phyloP scores from a whole-genome alignment of 108 stramenopile genomes.

The Stephanodiscus triporus region DNA sequence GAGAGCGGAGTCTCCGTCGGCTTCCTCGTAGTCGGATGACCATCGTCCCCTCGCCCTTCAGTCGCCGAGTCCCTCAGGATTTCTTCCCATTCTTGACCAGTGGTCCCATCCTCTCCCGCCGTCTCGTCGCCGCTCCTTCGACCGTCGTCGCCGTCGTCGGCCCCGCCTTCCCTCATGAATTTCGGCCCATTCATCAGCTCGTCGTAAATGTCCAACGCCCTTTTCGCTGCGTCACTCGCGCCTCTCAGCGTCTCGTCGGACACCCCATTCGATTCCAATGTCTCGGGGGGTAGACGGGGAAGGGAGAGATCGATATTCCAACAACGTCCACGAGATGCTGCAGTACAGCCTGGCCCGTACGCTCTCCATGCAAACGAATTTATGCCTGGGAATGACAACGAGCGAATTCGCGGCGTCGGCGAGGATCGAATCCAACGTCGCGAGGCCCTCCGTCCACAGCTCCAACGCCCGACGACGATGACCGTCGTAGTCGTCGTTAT shows the following conservation, averaged over 20 bases:
- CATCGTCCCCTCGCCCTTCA: constrained; percentile 5
- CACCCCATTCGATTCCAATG: background rate
- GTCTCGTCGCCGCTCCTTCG: background rate
- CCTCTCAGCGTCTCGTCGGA: constrained; percentile 50
- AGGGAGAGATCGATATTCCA: constrained; percentile 8
- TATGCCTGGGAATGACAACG: constrained; percentile 28
- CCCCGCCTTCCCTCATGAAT: constrained; percentile 9
- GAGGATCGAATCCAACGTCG: constrained; percentile 30
- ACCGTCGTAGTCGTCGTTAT: background rate
- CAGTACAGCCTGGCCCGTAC: constrained; percentile 42
- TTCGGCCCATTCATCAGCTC: constrained; percentile 44
- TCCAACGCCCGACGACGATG: constrained; percentile 12
- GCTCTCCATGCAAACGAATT: constrained; percentile 46
- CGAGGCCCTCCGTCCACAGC: constrained; percentile 29
- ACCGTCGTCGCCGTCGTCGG: constrained; percentile 9
- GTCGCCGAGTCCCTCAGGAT: constrained; percentile 21
- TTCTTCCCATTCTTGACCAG: constrained; percentile 27
- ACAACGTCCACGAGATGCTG: constrained; percentile 45
- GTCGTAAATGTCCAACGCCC: constrained; percentile 65
- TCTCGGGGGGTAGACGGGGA: no score
- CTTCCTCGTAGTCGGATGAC: background rate
- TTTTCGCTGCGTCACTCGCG: constrained; percentile 74
- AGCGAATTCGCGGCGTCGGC: constrained; percentile 29
- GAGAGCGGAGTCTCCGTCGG: constrained; percentile 27
- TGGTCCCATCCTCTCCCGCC: constrained; percentile 16